Base-by-base conservation (phyloP, 805 yeast species). In the Wickerhamiella galacta region DNA sequence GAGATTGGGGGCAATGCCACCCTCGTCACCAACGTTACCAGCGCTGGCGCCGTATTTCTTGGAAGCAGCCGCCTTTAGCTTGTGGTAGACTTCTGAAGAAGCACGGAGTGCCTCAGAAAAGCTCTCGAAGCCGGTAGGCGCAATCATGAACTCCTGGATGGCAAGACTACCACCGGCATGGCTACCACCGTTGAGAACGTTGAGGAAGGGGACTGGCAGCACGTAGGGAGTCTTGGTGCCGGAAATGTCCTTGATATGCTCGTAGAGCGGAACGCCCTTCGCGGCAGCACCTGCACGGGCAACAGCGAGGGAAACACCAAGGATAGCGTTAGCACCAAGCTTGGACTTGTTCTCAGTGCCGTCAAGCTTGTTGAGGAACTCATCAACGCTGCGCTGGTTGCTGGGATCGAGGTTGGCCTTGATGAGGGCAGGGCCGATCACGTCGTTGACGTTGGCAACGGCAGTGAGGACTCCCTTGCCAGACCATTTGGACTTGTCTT, bases 1-100 rank as follows among this genome's bases (percentile, higher is more conserved):
- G 49, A 90, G 75, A 64, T 83, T 81, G 64, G 98, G 98, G 54
- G 98, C 98, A 70, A 87, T 95, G 75, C 98, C 98, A 78, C 98
- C 98, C 73, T 87, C 98, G 66, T 87, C 98, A 75, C 98, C 98
- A 60, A 87, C 98, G 70, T 87, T 87, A 68, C 95, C 96, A 55
- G 98, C 98, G 44, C 93, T 76, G 58, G 81, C 77, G 60, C 98
- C 98, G 77, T 87, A 90, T 62, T 67, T 70, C 75, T 81, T 76
- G 75, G 81, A 80, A 63, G 96, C 77, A 54, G 79, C 67, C 46
- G 85, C 64, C 72, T 90, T 90, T 64, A 87, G 75, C 67, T 71
- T 69, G 75, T 87, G 96, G 90, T 87, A 87, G 51, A 85, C 95
- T 72, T 87, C 98, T 43, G 94, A 62, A 61, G 96, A 96, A 47